These are phyloP conservation scores for Malbranchea cinnamomea DNA, from an alignment of 2,329 filamentous ascomycete genomes.

Conservation along the genomic window DNA sequence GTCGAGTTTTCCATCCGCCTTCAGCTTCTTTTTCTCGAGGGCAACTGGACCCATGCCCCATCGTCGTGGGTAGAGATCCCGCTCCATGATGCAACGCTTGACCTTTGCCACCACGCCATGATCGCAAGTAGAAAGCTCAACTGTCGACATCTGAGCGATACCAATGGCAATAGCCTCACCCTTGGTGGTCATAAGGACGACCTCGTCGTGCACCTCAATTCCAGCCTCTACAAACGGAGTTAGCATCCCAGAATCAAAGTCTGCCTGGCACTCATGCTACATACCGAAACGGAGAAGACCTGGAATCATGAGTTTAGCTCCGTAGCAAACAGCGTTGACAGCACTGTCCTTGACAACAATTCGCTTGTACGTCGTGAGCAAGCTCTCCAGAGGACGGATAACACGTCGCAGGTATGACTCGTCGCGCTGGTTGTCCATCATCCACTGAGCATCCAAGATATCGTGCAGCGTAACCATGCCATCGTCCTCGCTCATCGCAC, in stretches of 20 bases:
- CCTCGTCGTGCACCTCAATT: slow-evolving; percentile 90
- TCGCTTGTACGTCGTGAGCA: slow-evolving; percentile 87
- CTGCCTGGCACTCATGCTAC: no score
- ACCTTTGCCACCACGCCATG: slow-evolving; percentile 97
- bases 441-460: slow-evolving; percentile 90
- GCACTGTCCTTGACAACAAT: slow-evolving; percentile 94
- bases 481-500: slow-evolving; percentile 85
- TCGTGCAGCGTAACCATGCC: slow-evolving; percentile 88
- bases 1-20: slow-evolving; percentile 93
- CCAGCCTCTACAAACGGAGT: slow-evolving; percentile 48
- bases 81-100: slow-evolving; percentile 99
- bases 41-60: slow-evolving; percentile 94
- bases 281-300: slow-evolving; percentile 80
- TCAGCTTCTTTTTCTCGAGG: slow-evolving; percentile 98
- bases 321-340: slow-evolving; percentile 96
- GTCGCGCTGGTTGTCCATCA: slow-evolving; percentile 87
- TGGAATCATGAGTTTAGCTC: slow-evolving; percentile 97
- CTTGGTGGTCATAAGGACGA: slow-evolving; percentile 98
- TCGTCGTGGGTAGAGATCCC: slow-evolving; percentile 87
- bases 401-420: slow-evolving; percentile 84
- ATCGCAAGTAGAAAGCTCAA: slow-evolving; percentile 92
- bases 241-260: no score
- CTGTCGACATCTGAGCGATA: slow-evolving; percentile 94
- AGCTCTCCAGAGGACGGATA: slow-evolving; percentile 81
- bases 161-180: slow-evolving; percentile 94